phyloP scores from a whole-genome alignment of 2,329 filamentous ascomycete genomes.

The Keithomyces neogunnii region DNA sequence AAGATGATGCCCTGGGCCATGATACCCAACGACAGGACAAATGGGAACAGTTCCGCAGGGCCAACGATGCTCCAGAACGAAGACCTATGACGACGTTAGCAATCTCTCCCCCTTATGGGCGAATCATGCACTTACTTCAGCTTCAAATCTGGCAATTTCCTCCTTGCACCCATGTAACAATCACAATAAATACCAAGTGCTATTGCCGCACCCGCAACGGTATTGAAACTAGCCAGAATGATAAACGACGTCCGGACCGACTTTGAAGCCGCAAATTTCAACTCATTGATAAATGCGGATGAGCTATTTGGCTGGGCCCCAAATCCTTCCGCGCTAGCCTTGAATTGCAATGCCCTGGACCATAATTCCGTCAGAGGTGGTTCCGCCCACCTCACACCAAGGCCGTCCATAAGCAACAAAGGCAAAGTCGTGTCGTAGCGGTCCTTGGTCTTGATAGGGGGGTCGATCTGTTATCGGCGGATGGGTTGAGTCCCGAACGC shows the following conservation, averaged over 20 bases:
- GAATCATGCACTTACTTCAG: slow-evolving; percentile 28
- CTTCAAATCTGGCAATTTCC: slow-evolving; percentile 29
- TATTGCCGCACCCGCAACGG: slow-evolving; percentile 47
- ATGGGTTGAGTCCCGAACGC: too few relatives aligned
- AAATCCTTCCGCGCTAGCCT: slow-evolving; percentile 13
- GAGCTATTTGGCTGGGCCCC: slow-evolving; percentile 31
- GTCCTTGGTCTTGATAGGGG: too few relatives aligned
- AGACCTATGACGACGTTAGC: slow-evolving; percentile 17
- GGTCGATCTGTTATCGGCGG: too few relatives aligned
- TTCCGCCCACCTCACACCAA: slow-evolving; percentile 2
- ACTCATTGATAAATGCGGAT: slow-evolving; percentile 38
- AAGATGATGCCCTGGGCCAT: slow-evolving; percentile 50
- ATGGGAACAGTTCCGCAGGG: slow-evolving; percentile 42
- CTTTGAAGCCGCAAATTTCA: slow-evolving; percentile 44
- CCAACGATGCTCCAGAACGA: slow-evolving; percentile 35
- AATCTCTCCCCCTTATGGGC: not conserved
- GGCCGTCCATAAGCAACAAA: slow-evolving; percentile 2
- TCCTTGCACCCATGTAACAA: slow-evolving; percentile 38
- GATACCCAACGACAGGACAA: slow-evolving; percentile 49
- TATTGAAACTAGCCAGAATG: slow-evolving; percentile 53
- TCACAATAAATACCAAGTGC: slow-evolving; percentile 49
- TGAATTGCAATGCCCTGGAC: slow-evolving; percentile 4
- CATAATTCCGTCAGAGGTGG: slow-evolving; percentile 9
- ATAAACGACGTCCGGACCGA: slow-evolving; percentile 54
- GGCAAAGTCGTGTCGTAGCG: not conserved